Evolutionary conservation across 495 filamentous ascomycete species (phyloP).

Genomic region (Lophium mytilinum): DNA sequence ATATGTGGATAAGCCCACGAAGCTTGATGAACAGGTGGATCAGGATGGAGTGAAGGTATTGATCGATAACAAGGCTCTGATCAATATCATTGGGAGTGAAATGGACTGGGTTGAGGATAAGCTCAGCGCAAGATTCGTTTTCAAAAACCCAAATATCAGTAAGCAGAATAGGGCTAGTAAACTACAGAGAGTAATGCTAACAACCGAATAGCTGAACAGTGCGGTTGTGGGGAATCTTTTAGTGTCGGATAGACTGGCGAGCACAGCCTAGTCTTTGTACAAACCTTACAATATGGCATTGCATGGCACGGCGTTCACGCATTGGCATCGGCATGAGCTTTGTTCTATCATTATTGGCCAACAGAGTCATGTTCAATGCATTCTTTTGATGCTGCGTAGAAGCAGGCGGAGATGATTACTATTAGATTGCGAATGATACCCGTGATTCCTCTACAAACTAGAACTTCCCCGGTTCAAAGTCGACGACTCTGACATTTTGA

Average conservation of each 20-base stretch:
- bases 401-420: too few relatives aligned
- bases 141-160: conserved; percentile 98
- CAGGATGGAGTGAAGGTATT: conserved; percentile 94
- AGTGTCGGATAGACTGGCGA: conserved; percentile 52
- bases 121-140: conserved; percentile 80
- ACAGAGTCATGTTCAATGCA: too few relatives aligned
- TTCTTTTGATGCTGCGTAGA: too few relatives aligned
- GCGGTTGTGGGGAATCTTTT: conserved; percentile 95
- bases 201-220: conserved; percentile 70
- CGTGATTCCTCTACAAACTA: conserved; percentile 12
- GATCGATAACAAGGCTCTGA: conserved; percentile 92
- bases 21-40: conserved; percentile 86
- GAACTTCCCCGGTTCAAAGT: conserved; percentile 36
- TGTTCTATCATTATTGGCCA: too few relatives aligned
- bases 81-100: conserved; percentile 96
- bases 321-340: not conserved
- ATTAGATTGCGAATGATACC: too few relatives aligned
- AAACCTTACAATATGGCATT: conserved; percentile 1
- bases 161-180: conserved; percentile 38
- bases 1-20: conserved; percentile 82
- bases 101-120: conserved; percentile 99
- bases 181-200: conserved; percentile 6
- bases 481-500: conserved; percentile 34
- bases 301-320: conserved; percentile 17
- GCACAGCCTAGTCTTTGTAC: not conserved